Conservation (phyloP, 441 rosid species). For the Manihot esculenta region DNA sequence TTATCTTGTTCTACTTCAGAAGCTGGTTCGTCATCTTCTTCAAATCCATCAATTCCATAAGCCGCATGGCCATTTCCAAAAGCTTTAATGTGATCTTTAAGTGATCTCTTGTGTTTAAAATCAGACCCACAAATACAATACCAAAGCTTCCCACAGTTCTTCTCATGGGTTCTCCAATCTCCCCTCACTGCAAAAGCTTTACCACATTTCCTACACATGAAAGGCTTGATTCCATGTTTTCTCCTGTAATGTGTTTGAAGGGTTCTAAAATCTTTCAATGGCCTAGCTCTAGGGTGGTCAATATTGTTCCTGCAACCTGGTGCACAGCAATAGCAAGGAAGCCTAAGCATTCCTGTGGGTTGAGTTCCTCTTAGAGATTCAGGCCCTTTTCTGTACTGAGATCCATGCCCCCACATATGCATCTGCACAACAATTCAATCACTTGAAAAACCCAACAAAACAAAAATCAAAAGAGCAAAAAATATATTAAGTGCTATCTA, state of each 20-base stretch:
- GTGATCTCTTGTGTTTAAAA: slow-evolving; percentile 94
- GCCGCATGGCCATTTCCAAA: slow-evolving; percentile 93
- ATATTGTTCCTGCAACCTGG: slow-evolving; percentile 84
- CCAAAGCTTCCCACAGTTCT: slow-evolving; percentile 96
- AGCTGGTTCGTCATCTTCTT: slow-evolving; percentile 88
- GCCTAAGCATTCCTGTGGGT: slow-evolving; percentile 90
- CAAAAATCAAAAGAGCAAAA: background rate
- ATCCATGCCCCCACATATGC: slow-evolving; percentile 99
- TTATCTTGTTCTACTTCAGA: slow-evolving; percentile 94
- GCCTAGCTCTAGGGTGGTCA: slow-evolving; percentile 85
- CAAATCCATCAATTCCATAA: slow-evolving; percentile 67
- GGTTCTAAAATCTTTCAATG: slow-evolving; percentile 84
- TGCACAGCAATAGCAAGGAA: slow-evolving; percentile 87
- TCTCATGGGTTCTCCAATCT: slow-evolving; percentile 94
- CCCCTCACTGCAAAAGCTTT: slow-evolving; percentile 85
- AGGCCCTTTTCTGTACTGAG: slow-evolving; percentile 89
- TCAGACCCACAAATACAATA: slow-evolving; percentile 95
- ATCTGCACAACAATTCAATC: slow-evolving; percentile 38
- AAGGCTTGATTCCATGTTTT: slow-evolving; percentile 84
- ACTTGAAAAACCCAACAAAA: no score
- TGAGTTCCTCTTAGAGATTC: slow-evolving; percentile 89
- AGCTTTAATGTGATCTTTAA: slow-evolving; percentile 90
- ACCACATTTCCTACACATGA: slow-evolving; percentile 84
- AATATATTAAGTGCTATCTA: background rate
- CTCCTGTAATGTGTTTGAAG: slow-evolving; percentile 92